phyloP scores from a whole-genome alignment of 352 stramenopile genomes.

The Globisporangium nodosum region DNA sequence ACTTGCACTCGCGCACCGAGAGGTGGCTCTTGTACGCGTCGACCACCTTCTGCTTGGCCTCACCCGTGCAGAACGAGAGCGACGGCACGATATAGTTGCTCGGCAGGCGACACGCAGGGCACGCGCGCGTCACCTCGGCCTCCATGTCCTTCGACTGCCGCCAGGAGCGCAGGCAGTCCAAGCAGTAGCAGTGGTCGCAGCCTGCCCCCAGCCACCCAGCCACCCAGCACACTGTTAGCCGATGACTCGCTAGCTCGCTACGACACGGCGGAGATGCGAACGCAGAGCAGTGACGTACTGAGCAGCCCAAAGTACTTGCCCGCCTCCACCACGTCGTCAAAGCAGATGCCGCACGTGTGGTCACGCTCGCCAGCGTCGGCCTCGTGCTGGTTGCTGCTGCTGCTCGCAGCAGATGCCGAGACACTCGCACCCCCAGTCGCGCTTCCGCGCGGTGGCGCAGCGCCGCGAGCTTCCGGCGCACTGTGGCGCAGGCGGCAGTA shows the following conservation, averaged over 20 bases:
- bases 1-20: slow-evolving; percentile 72
- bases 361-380: slow-evolving; percentile 25
- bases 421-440: too few species aligned
- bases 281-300: slow-evolving; percentile 25
- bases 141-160: slow-evolving; percentile 74
- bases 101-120: slow-evolving; percentile 53
- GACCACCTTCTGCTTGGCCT: slow-evolving; percentile 46
- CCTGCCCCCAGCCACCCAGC: slow-evolving; percentile 7
- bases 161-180: slow-evolving; percentile 69
- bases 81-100: slow-evolving; percentile 82
- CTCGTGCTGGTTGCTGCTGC: slow-evolving; percentile 8
- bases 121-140: slow-evolving; percentile 57
- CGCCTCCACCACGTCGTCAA: slow-evolving; percentile 72
- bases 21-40: slow-evolving; percentile 74
- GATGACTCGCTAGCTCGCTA: not conserved
- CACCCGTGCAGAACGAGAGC: slow-evolving; percentile 63
- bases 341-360: slow-evolving; percentile 76
- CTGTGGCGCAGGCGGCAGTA: slow-evolving; percentile 56
- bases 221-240: not conserved
- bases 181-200: slow-evolving; percentile 75
- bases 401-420: not conserved
- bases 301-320: slow-evolving; percentile 79
- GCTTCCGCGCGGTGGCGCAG: not conserved
- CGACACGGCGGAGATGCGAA: not conserved
- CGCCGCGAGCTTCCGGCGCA: slow-evolving; percentile 1